These are phyloP conservation scores for Phalaenopsis aphrodite DNA, from an alignment of 106 monocot species.

Conservation along the genomic window DNA sequence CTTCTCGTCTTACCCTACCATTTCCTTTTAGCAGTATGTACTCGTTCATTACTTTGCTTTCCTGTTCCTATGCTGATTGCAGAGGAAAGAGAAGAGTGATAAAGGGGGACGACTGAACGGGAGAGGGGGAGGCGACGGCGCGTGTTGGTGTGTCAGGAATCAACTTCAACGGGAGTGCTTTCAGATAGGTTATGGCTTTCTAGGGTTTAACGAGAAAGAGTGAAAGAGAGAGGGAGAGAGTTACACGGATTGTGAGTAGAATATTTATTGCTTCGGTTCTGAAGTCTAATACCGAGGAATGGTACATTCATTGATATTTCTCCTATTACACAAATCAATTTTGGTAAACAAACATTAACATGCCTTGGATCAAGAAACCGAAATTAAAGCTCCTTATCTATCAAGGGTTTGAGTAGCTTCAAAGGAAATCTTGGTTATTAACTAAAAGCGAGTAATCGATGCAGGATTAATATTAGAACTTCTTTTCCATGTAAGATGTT, in stretches of 20 bases:
- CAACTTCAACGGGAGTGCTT: background rate
- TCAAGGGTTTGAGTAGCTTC: no score
- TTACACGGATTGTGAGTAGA: background rate
- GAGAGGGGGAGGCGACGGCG: constrained; percentile 2
- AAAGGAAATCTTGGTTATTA: no score
- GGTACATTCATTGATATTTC: no score
- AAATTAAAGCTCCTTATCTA: no score
- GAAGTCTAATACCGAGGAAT: no score
- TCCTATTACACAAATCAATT: no score
- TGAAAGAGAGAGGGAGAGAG: background rate
- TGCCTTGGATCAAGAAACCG: no score
- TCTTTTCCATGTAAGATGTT: no score
- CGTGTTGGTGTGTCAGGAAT: constrained; percentile 1
- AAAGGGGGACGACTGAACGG: background rate
- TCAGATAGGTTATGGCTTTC: background rate
- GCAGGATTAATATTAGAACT: no score
- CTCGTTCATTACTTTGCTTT: constrained; percentile 1
- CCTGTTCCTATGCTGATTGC: background rate
- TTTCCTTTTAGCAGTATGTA: background rate
- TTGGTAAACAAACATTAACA: no score
- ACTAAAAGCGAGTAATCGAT: no score
- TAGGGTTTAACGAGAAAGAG: background rate
- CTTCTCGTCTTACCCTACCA: background rate
- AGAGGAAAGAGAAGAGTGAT: background rate
- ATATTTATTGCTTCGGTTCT: no score